Evolutionary conservation across 495 filamentous ascomycete species (phyloP).

Genomic region (Opeltia flavorubescens): DNA sequence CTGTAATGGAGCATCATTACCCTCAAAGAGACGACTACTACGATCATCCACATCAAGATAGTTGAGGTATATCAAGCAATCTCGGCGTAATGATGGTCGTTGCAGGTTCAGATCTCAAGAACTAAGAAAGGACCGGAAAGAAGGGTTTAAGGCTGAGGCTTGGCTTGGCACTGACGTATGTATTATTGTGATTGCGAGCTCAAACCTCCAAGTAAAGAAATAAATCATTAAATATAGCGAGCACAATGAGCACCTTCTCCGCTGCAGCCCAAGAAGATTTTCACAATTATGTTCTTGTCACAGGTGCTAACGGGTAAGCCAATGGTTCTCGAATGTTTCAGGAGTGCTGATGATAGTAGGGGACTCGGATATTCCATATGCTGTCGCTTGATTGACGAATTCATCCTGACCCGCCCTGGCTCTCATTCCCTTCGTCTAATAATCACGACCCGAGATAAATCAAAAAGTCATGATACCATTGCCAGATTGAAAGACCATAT

Average conservation of each 20-base stretch:
- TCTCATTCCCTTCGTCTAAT: conserved; percentile 41
- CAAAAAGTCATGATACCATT: conserved; percentile 31
- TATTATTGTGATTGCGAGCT: no score
- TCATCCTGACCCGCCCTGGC: conserved; percentile 51
- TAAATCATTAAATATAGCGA: background rate
- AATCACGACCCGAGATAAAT: conserved; percentile 36
- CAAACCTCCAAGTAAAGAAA: no score
- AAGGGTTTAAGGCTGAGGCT: no score
- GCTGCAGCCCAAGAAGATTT: conserved; percentile 9
- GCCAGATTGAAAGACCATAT: conserved; percentile 19
- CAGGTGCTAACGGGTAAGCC: conserved; percentile 36
- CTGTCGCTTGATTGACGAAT: conserved; percentile 80
- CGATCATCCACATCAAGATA: no score
- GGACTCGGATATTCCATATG: conserved; percentile 83
- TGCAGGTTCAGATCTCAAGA: background rate
- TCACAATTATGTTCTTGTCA: conserved; percentile 28
- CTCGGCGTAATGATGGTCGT: no score
- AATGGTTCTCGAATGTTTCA: background rate
- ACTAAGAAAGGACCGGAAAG: background rate
- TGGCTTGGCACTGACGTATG: no score
- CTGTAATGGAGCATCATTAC: no score
- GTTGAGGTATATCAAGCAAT: no score
- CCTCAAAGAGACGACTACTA: no score
- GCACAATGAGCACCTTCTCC: background rate
- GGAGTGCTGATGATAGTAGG: conserved; percentile 29